Evolutionary conservation across 192 early-diverging fungal genomes (phyloP).

Genomic region (Glomus cerebriforme): DNA sequence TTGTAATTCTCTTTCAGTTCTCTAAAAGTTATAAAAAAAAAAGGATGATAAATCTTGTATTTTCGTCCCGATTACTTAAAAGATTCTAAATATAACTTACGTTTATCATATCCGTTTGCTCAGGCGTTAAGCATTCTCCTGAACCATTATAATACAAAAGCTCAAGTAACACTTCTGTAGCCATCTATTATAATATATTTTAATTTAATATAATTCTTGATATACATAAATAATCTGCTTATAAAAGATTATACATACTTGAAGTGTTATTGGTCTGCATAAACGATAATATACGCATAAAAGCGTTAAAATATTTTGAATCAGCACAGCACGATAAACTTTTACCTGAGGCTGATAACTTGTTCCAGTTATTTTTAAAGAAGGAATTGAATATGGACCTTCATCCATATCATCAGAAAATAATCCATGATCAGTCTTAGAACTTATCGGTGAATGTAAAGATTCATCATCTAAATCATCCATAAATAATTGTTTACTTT

Average conservation of each 20-base stretch:
- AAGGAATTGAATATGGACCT: neutral
- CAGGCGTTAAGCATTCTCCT: constrained; percentile 3
- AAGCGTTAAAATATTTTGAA: neutral
- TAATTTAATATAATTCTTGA: constrained; percentile 26
- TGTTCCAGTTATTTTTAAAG: neutral
- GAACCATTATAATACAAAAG: constrained; percentile 43
- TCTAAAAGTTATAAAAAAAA: constrained; percentile 35
- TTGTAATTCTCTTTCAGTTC: constrained; percentile 22
- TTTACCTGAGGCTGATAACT: neutral
- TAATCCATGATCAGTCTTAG: neutral
- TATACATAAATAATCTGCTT: constrained; percentile 11
- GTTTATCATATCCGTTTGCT: constrained; percentile 24
- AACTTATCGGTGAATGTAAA: neutral
- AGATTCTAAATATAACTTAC: constrained; percentile 32
- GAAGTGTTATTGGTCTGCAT: constrained; percentile 23
- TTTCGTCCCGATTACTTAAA: too few relatives aligned
- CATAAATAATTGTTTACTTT: neutral
- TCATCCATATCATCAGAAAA: constrained; percentile 10
- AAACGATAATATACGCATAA: constrained; percentile 7
- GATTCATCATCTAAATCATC: neutral
- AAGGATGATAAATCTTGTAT: too few relatives aligned
- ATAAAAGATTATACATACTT: constrained; percentile 17
- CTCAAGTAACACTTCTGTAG: constrained; percentile 42
- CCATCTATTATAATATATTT: constrained; percentile 42
- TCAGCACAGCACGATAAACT: neutral